These are phyloP conservation scores for Pestalotiopsis sp. DNA, from an alignment of 2,329 filamentous ascomycete species.

Conservation along the genomic window DNA sequence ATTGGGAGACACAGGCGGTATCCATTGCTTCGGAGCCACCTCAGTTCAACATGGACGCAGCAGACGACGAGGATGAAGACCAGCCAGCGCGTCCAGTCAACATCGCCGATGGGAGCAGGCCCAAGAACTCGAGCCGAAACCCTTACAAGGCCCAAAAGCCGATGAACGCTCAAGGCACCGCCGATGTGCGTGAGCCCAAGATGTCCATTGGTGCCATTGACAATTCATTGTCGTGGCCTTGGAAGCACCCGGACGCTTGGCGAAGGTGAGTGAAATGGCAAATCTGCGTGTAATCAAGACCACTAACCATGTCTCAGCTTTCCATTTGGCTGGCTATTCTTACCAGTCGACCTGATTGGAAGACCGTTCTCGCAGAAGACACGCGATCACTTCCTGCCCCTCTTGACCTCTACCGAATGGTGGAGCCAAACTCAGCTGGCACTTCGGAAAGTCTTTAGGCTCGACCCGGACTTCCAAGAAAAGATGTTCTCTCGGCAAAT, in stretches of 20 bases:
- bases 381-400: conserved; percentile 90
- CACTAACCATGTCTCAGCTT: conserved; percentile 64
- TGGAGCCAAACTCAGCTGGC: conserved; percentile 93
- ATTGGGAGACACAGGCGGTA: conserved; percentile 80
- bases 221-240: conserved; percentile 97
- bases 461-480: conserved; percentile 96
- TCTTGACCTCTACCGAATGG: conserved; percentile 93
- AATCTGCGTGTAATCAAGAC: not conserved
- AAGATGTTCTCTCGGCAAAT: conserved; percentile 99
- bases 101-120: conserved; percentile 43
- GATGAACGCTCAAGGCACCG: conserved; percentile 73
- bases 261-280: conserved; percentile 46
- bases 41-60: conserved; percentile 64
- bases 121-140: conserved; percentile 49
- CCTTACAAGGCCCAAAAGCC: conserved; percentile 80
- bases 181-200: conserved; percentile 52
- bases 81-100: conserved; percentile 65
- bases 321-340: conserved; percentile 97
- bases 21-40: conserved; percentile 83
- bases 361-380: conserved; percentile 95
- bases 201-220: conserved; percentile 92
- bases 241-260: conserved; percentile 96
- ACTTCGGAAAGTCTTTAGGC: conserved; percentile 82
- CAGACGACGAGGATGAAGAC: conserved; percentile 40
- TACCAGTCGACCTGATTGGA: conserved; percentile 94